Base-by-base conservation (phyloP, 2,329 filamentous ascomycete species). In the Penicillium brevicompactum region DNA sequence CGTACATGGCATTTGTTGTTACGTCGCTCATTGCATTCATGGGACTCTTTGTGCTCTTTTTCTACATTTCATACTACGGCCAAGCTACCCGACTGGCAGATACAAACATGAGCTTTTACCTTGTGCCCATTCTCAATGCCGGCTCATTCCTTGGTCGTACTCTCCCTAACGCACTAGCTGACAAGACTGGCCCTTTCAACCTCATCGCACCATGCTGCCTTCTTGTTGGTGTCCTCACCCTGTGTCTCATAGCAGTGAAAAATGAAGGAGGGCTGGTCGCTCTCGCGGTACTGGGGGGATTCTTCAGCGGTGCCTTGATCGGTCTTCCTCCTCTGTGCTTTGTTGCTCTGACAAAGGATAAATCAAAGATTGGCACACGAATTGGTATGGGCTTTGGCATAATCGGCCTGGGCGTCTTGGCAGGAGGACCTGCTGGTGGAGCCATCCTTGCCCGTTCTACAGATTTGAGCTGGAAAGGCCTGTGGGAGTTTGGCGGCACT, bases 111-210 rank as follows among this genome's bases (percentile, higher is more conserved):
- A 79, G 81, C 0, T 84, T 81, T 56, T 87, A 86, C 64, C 74
- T 87, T 22, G 68, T 88, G 2, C 78, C 84, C 2, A 80, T 88
- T 44, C 73, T 87, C 61, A 87, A 87, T 62, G 80, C 75, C 0
- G 79, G 82, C 0, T 78, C 79, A 0, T 55, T 71, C 6, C 76
- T 81, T n/a, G 82, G 82, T 0, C 77, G 81, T 1, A 74, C 83
- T 14, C 67, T 83, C 5, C 81, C 82, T 0, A 80, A 79, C 0
- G 62, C 73, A 0, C 59, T 85, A 5, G 81, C 78, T 0, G 82
- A 85, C 56, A 78, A 75, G 46, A 73, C 73, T 34, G 82, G 82
- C 0, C 70, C 77, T 0, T 59, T 85, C 0, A 83, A 85, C 51
- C 67, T 74, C 6, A 49, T 63, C 11, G 27, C 63, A 70, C 51